Evolutionary conservation across 2,329 filamentous ascomycete genomes (phyloP).

Genomic region (Apiospora phragmitis): DNA sequence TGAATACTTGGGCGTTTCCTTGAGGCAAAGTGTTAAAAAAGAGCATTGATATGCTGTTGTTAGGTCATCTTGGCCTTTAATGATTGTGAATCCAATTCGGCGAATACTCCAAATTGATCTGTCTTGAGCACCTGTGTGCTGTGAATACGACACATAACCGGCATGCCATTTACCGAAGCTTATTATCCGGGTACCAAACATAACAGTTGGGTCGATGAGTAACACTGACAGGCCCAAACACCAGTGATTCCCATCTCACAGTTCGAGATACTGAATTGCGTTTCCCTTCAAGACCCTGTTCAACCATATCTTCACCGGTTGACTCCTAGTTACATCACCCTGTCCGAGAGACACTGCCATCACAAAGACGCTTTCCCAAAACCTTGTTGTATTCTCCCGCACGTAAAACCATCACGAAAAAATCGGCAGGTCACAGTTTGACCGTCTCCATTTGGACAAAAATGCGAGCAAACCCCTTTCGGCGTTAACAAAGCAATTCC

Average conservation of each 20-base stretch:
- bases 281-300: neutral
- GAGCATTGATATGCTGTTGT: no score
- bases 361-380: no score
- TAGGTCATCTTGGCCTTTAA: neutral
- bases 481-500: no score
- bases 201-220: neutral
- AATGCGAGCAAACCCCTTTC: no score
- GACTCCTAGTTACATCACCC: no score
- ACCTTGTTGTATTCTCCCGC: no score
- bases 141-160: neutral
- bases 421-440: no score
- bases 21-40: no score
- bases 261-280: neutral
- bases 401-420: no score
- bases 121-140: neutral
- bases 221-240: neutral
- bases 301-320: neutral
- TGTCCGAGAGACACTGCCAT: no score
- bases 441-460: no score
- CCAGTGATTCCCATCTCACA: neutral
- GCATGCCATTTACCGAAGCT: neutral
- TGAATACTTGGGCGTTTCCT: no score
- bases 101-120: neutral
- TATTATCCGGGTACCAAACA: neutral
- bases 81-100: neutral